phyloP scores from a whole-genome alignment of 192 early-diverging fungal species.

The Martensiomyces pterosporus region DNA sequence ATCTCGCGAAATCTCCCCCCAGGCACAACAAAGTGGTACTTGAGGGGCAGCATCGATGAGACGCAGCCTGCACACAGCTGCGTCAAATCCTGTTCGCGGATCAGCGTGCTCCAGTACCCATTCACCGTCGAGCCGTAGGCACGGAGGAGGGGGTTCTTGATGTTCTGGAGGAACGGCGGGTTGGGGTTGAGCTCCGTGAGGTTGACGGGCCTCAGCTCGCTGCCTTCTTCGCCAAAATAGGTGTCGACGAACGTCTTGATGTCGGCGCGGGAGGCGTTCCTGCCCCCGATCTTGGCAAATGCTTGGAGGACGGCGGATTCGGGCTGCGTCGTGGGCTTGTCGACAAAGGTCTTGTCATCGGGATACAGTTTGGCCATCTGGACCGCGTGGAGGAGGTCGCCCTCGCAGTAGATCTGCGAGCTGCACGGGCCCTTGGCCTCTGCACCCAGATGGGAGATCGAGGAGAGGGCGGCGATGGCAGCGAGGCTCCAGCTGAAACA shows the following conservation, averaged over 20 bases:
- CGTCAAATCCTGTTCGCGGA: constrained; percentile 52
- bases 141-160: constrained; percentile 45
- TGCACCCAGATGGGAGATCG: neutral
- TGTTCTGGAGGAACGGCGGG: constrained; percentile 45
- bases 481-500: too few relatives aligned
- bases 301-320: constrained; percentile 47
- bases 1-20: constrained; percentile 70
- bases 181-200: constrained; percentile 31
- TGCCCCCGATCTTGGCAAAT: constrained; percentile 49
- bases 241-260: constrained; percentile 52
- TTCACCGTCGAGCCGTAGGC: constrained; percentile 52
- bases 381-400: constrained; percentile 57
- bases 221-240: constrained; percentile 56
- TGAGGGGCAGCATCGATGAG: constrained; percentile 53
- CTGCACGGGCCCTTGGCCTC: constrained; percentile 45
- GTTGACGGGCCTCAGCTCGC: constrained; percentile 45
- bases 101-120: constrained; percentile 58
- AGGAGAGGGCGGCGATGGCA: neutral
- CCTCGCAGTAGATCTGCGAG: constrained; percentile 66
- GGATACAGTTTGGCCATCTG: constrained; percentile 57
- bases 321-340: constrained; percentile 63
- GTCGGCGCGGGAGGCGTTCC: constrained; percentile 21
- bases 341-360: constrained; percentile 75
- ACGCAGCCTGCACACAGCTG: constrained; percentile 55
- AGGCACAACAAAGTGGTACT: constrained; percentile 64